Evolutionary conservation across 257 asterid species (phyloP), one percentile per base, ranked within the genome.

Genomic region (Anisodus acutangulus): DNA sequence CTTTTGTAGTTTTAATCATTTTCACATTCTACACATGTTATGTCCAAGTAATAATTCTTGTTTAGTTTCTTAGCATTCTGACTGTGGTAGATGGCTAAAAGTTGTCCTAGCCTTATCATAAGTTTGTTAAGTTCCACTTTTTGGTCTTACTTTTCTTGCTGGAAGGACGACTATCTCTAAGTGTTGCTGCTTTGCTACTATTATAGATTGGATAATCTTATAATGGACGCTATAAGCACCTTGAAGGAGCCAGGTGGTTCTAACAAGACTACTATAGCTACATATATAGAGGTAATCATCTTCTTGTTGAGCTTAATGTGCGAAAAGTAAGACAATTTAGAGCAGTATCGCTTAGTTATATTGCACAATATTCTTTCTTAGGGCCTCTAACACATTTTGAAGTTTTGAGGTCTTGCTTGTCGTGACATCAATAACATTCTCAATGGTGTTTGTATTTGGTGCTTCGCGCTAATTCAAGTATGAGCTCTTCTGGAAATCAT

Each of bases 161-260:
- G 80, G 62, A 74, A 74, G 19, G 60, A 74, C 2, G 43, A 49
- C 51, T 81, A 49, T 47, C 79, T 82, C 63, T 26, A 82, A 43
- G 41, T 37, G 39, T 7, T 66, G 54, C 78, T 71, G 85, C 67
- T 87, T 85, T 72, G 58, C 80, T 85, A 80, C 67, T 89, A 68
- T 81, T 84, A 70, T 88, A 95, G 99, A 94, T 87, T 94, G 96
- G 99, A 94, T 86, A 92, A 91, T 88, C 98, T 95, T 88, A 94
- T 95, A 47, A 86, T 93, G 90, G 99, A 95, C 87, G 99, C 99
- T 86, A 93, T 95, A 88, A 92, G 86, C 89, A 93, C 86, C 89
- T 84, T 94, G 88, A 92, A 89, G 92, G 97, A 94, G 89, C 90
- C 91, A 64, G 93, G 93, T 87, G 97, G 97, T 89, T 94, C 96